Evolutionary conservation across 1,284 basidiomycete species (phyloP).

Genomic region (Ustilago sp.): DNA sequence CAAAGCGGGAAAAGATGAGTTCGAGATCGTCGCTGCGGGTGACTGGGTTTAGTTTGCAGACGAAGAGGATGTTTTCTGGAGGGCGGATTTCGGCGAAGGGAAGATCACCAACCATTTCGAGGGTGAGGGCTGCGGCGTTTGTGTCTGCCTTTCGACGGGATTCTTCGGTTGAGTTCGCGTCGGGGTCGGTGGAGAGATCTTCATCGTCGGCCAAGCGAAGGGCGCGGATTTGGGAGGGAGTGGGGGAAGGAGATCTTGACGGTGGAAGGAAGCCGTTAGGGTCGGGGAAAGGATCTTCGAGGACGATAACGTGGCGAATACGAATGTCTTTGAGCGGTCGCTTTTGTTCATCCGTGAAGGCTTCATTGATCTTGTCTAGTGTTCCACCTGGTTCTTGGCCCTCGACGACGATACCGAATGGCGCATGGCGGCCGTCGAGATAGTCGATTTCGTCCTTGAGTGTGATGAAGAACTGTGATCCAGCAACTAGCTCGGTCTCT

Average conservation of each 20-base stretch:
- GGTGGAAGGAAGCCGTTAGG: constrained; percentile 76
- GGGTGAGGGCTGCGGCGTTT: constrained; percentile 89
- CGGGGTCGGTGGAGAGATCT: constrained; percentile 71
- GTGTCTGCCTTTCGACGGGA: constrained; percentile 85
- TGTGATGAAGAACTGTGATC: constrained; percentile 96
- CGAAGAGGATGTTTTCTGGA: constrained; percentile 97
- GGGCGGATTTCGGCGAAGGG: constrained; percentile 98
- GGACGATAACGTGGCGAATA: constrained; percentile 84
- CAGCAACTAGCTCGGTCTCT: constrained; percentile 82
- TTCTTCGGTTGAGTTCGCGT: constrained; percentile 84
- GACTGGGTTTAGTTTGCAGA: constrained; percentile 97
- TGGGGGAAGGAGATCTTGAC: constrained; percentile 78
- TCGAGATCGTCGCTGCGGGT: constrained; percentile 96
- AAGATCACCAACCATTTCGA: constrained; percentile 99
- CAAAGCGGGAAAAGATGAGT: constrained; percentile 95
- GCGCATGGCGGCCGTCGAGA: constrained; percentile 93
- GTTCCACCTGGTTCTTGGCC: constrained; percentile 79
- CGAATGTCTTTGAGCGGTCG: constrained; percentile 92
- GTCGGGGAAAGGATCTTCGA: constrained; percentile 95
- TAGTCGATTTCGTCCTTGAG: constrained; percentile 91
- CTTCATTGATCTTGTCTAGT: constrained; percentile 90
- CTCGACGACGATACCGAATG: constrained; percentile 95
- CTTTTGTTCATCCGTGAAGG: constrained; percentile 87
- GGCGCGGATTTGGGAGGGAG: constrained; percentile 64
- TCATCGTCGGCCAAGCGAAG: constrained; percentile 80